Conservation (phyloP, 805 yeast species). For the Wickerhamiella azyma region DNA sequence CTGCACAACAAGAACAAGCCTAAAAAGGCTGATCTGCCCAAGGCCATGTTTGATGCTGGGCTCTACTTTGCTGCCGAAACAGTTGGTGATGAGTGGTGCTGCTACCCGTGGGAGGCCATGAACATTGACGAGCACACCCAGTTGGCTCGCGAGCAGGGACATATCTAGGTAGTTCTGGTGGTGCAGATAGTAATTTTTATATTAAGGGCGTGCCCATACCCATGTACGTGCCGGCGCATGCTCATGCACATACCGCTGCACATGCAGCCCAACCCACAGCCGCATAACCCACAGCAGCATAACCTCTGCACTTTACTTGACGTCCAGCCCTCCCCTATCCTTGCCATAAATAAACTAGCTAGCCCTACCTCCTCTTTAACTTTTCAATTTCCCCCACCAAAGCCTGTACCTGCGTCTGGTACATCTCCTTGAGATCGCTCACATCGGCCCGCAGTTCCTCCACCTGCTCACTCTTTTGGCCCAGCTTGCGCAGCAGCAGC, state of each 20-base stretch:
- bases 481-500: slow-evolving; percentile 43
- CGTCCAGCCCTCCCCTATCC: too few species aligned
- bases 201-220: too few species aligned
- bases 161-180: slow-evolving; percentile 29
- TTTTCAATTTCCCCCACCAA: slow-evolving; percentile 51
- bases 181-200: background rate
- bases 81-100: slow-evolving; percentile 70
- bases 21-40: slow-evolving; percentile 61
- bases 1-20: slow-evolving; percentile 74
- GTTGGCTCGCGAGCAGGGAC: slow-evolving; percentile 52
- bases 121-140: slow-evolving; percentile 70
- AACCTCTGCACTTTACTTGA: too few species aligned
- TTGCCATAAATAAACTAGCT: background rate
- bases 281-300: too few species aligned
- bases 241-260: too few species aligned
- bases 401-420: slow-evolving; percentile 75
- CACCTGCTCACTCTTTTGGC: slow-evolving; percentile 77
- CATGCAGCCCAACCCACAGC: too few species aligned
- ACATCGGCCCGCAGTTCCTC: slow-evolving; percentile 83
- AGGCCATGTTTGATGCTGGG: slow-evolving; percentile 45
- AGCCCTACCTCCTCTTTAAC: slow-evolving; percentile 6
- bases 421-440: slow-evolving; percentile 71
- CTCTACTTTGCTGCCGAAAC: slow-evolving; percentile 62
- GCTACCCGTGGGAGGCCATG: slow-evolving; percentile 80
- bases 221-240: too few species aligned